These are phyloP conservation scores for Pythium rishiriense DNA, from an alignment of 352 stramenopile genomes.

Conservation along the genomic window DNA sequence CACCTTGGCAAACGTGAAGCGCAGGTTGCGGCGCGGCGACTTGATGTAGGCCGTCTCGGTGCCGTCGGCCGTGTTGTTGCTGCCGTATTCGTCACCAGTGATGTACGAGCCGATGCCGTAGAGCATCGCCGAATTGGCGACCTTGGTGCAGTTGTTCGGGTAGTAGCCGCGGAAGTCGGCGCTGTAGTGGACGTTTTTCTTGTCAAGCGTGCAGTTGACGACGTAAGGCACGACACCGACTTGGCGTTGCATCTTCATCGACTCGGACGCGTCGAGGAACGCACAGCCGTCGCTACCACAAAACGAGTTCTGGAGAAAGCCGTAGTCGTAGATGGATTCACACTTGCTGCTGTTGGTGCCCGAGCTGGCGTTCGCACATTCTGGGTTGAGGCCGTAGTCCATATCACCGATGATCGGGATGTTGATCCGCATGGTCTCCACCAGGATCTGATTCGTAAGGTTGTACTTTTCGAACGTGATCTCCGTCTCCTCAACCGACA, in stretches of 20 bases:
- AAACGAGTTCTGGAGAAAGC: slow-evolving; percentile 31
- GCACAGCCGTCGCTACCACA: slow-evolving; percentile 41
- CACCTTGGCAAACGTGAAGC: slow-evolving; percentile 46
- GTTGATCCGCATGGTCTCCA: slow-evolving; percentile 21
- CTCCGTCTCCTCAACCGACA: slow-evolving; percentile 1
- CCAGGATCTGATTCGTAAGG: slow-evolving; percentile 12
- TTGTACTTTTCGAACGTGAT: slow-evolving; percentile 23
- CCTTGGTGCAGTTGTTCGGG: slow-evolving; percentile 30
- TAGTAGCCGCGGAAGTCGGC: slow-evolving; percentile 43
- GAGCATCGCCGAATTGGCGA: slow-evolving; percentile 33
- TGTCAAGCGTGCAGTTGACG: slow-evolving; percentile 36
- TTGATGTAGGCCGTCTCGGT: slow-evolving; percentile 33
- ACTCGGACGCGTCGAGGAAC: slow-evolving; percentile 37
- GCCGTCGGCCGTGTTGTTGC: slow-evolving; percentile 12
- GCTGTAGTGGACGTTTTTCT: slow-evolving; percentile 36
- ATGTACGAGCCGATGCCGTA: slow-evolving; percentile 54
- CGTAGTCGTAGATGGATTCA: slow-evolving; percentile 28
- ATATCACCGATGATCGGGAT: slow-evolving; percentile 3
- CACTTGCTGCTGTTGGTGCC: not conserved
- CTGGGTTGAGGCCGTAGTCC: slow-evolving; percentile 1
- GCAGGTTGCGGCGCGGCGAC: slow-evolving; percentile 37
- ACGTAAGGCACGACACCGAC: slow-evolving; percentile 44
- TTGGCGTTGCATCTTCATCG: slow-evolving; percentile 38
- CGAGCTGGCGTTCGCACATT: not conserved
- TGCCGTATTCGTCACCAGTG: slow-evolving; percentile 36